Evolutionary conservation across 768 basidiomycete species (phyloP).

Genomic region (Calocera viscosa): DNA sequence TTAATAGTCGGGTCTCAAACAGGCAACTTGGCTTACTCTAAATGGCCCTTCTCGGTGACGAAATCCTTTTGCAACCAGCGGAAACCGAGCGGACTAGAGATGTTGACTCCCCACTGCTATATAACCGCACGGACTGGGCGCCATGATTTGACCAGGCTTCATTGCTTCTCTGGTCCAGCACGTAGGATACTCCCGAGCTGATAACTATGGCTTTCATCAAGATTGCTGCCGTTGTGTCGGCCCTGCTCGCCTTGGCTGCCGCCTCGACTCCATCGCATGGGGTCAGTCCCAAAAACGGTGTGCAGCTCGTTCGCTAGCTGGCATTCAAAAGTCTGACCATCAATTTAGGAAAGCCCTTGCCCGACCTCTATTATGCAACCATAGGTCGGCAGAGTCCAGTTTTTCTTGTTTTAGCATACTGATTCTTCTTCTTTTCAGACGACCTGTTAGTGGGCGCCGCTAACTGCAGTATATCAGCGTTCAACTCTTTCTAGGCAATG

Average conservation of each 20-base stretch:
- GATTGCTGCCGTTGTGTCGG: not conserved
- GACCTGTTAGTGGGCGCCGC: not conserved
- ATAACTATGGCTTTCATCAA: not conserved
- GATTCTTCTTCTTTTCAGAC: not conserved
- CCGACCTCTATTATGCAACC: conserved; percentile 34
- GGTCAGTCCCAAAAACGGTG: not conserved
- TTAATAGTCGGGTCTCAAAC: not conserved
- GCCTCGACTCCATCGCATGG: not conserved
- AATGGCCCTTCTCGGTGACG: not conserved
- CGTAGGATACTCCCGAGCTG: not conserved
- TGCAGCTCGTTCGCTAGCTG: not conserved
- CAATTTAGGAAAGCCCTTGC: conserved; percentile 18
- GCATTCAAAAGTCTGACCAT: not conserved
- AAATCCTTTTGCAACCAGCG: not conserved
- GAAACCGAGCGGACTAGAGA: conserved; percentile 7
- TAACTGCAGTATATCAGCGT: not conserved
- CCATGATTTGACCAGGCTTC: not conserved
- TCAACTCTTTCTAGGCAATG: conserved; percentile 18
- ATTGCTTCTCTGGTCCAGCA: not conserved
- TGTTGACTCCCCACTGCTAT: not conserved
- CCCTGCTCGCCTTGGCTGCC: not conserved
- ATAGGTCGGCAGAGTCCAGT: conserved; percentile 31
- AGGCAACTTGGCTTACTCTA: conserved; percentile 6
- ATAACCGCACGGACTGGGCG: not conserved
- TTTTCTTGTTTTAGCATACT: not conserved